Conservation (phyloP, 345 rosid species). For the Mallotus nudiflorus region DNA sequence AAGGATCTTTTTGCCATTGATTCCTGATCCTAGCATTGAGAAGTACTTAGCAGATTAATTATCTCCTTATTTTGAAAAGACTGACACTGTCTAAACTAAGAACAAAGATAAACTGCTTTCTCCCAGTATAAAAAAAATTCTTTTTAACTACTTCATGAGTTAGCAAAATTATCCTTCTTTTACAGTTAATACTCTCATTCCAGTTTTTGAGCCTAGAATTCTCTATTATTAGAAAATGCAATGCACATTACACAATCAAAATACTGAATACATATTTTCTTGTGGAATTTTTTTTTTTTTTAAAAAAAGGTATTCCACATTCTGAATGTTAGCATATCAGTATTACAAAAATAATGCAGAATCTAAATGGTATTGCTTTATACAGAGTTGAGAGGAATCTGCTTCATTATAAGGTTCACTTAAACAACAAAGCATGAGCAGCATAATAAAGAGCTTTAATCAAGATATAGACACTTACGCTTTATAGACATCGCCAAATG, state of each 20-base stretch:
- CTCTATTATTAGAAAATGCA: not conserved
- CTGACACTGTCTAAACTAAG: not conserved
- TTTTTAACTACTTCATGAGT: not conserved
- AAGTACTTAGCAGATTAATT: not conserved
- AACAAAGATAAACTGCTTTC: not conserved
- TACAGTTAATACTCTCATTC: not conserved
- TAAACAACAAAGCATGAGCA: not conserved
- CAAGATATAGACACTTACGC: conserved; percentile 58
- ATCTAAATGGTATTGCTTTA: not conserved
- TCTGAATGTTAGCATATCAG: not conserved
- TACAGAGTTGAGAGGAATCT: not conserved
- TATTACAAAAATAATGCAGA: not conserved
- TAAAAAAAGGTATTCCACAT: not conserved
- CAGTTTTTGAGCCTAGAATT: not conserved
- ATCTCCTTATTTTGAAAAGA: not conserved
- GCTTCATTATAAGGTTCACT: not conserved
- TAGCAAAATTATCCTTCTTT: not conserved
- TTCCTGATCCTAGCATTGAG: not conserved
- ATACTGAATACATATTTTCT: not conserved
- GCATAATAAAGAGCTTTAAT: not conserved
- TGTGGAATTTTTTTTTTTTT: not conserved
- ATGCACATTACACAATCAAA: not conserved
- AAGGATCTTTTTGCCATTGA: not conserved
- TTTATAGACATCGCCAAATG: conserved; percentile 97
- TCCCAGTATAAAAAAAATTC: not conserved